phyloP scores from a whole-genome alignment of 768 basidiomycete species.

The Chalciporus chontae region DNA sequence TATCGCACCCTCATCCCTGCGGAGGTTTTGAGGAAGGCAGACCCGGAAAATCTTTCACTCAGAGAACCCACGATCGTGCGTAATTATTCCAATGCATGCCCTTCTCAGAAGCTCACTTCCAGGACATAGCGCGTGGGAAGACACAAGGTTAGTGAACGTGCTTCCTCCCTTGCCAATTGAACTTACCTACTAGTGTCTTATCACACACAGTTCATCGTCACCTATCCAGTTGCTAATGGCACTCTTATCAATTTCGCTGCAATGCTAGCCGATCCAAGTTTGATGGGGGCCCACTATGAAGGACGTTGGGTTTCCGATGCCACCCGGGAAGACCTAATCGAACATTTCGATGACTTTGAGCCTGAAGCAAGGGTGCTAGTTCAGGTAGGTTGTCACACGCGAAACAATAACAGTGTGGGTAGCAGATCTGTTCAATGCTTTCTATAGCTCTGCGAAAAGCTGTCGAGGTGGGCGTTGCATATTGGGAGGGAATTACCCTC shows the following conservation, averaged over 20 bases:
- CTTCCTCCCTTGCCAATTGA: neutral
- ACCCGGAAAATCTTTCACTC: constrained; percentile 24
- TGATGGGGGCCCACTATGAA: constrained; percentile 29
- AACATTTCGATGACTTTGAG: constrained; percentile 34
- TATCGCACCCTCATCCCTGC: constrained; percentile 39
- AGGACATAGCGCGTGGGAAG: constrained; percentile 12
- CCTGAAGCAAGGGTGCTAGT: constrained; percentile 31
- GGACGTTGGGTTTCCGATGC: constrained; percentile 31
- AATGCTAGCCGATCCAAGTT: constrained; percentile 25
- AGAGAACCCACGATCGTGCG: constrained; percentile 21
- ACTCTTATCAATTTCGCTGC: constrained; percentile 36
- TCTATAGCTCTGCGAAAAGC: constrained; percentile 32
- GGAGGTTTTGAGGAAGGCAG: constrained; percentile 27
- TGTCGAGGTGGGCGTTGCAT: constrained; percentile 45
- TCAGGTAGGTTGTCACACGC: constrained; percentile 16
- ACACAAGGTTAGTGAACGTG: constrained; percentile 2
- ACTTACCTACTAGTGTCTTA: neutral
- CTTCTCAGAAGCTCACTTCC: constrained; percentile 12
- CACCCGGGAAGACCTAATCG: constrained; percentile 30
- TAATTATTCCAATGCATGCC: constrained; percentile 3
- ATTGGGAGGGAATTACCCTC: constrained; percentile 38
- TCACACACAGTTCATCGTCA: constrained; percentile 34
- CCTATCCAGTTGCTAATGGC: constrained; percentile 39
- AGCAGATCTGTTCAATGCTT: neutral
- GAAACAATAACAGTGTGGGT: constrained; percentile 10